phyloP scores from a whole-genome alignment of 1,139 yeast species.

The Yamadazyma atlantica region DNA sequence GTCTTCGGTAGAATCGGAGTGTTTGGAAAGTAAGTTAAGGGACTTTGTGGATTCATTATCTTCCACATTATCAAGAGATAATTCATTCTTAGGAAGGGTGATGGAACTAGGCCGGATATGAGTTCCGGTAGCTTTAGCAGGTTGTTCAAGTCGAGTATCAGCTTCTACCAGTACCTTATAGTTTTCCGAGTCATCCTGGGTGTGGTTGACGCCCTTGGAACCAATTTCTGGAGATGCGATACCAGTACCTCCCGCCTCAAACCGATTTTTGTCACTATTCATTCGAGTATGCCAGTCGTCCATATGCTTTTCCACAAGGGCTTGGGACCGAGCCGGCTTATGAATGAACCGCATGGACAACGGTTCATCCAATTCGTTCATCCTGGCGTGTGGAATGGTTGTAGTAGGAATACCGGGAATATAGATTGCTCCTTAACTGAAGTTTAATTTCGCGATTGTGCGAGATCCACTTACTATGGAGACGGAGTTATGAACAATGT shows the following conservation, averaged over 20 bases:
- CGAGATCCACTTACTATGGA: no score
- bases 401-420: constrained; percentile 19
- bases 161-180: no score
- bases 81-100: background rate
- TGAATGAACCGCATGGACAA: constrained; percentile 41
- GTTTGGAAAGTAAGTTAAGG: background rate
- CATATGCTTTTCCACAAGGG: constrained; percentile 30
- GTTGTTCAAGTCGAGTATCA: no score
- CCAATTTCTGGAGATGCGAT: no score
- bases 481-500: no score
- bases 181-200: background rate
- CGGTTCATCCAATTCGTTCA: constrained; percentile 20
- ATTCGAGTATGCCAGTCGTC: constrained; percentile 30
- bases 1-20: background rate
- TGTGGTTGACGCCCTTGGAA: background rate
- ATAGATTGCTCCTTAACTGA: background rate
- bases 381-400: constrained; percentile 10
- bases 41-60: background rate
- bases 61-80: no score
- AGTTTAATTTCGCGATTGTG: background rate
- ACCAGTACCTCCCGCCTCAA: constrained; percentile 1
- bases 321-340: constrained; percentile 39
- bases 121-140: background rate
- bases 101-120: background rate
- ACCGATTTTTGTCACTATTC: constrained; percentile 29